Evolutionary conservation across 768 basidiomycete species (phyloP).

Genomic region (Candolleomyces efflorescens): DNA sequence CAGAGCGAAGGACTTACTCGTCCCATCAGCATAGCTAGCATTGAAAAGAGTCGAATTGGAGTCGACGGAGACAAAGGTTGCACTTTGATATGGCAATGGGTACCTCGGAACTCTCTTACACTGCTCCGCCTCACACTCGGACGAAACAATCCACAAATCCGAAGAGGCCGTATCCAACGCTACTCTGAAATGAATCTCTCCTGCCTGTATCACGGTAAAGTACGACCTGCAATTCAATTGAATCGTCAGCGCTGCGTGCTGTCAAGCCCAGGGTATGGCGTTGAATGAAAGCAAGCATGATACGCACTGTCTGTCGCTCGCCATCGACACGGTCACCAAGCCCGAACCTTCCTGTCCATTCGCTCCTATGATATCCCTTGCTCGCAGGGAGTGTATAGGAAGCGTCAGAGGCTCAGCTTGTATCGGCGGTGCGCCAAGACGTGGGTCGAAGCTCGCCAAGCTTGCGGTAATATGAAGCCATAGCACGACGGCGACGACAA

Average conservation of each 20-base stretch:
- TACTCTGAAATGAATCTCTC: conserved; percentile 61
- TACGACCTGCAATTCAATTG: conserved; percentile 54
- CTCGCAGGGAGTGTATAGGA: conserved; percentile 10
- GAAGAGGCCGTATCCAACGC: conserved; percentile 74
- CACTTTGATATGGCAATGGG: conserved; percentile 61
- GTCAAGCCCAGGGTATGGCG: neutral
- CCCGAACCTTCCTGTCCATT: conserved; percentile 32
- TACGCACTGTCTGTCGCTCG: conserved; percentile 43
- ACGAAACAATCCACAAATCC: conserved; percentile 68
- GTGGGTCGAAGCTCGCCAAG: conserved; percentile 11
- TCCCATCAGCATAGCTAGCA: conserved; percentile 62
- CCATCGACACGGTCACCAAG: conserved; percentile 39
- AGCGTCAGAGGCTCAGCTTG: conserved; percentile 23
- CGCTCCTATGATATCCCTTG: conserved; percentile 12
- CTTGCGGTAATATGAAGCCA: neutral
- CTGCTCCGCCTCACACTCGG: conserved; percentile 48
- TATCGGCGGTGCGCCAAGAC: conserved; percentile 10
- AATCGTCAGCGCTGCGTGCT: neutral
- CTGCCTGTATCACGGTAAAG: conserved; percentile 55
- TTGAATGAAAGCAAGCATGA: neutral
- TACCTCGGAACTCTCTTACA: conserved; percentile 66
- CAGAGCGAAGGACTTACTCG: conserved; percentile 42
- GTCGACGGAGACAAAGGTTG: conserved; percentile 59
- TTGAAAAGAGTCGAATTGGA: conserved; percentile 57
- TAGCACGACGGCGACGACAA: neutral